A percentile compares a stretch with the other conserved stretches of the same genome.
These are phyloP conservation scores for Penicillium robsamsonii DNA, from an alignment of 495 filamentous ascomycete genomes.

Conservation along the genomic window DNA sequence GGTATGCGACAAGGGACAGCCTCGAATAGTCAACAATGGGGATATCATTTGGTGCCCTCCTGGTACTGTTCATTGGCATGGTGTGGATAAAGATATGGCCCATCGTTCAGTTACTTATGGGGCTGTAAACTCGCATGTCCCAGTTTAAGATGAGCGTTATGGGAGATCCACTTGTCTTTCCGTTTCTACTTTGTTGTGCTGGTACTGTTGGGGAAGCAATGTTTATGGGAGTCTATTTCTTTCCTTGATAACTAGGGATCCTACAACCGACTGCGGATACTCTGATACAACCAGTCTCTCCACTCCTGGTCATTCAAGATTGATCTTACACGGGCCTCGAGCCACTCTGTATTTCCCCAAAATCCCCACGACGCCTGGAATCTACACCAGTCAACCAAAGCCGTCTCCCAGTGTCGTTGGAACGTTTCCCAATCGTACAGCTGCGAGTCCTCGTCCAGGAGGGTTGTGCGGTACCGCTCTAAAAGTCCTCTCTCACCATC, in stretches of 20 bases:
- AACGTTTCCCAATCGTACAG: constrained; percentile 32
- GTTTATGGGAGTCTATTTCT: too few species aligned
- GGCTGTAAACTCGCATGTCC: too few species aligned
- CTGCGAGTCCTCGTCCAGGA: constrained; percentile 7
- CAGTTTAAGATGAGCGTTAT: too few species aligned
- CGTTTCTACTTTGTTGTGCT: too few species aligned
- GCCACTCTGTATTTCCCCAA: constrained; percentile 45
- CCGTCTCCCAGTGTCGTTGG: constrained; percentile 39
- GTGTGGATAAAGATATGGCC: too few species aligned
- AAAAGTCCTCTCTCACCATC: constrained; percentile 32
- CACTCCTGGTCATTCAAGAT: constrained; percentile 32
- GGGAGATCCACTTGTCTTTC: too few species aligned
- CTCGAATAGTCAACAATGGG: too few species aligned
- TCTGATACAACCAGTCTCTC: constrained; percentile 31
- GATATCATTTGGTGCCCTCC: too few species aligned
- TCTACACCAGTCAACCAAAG: constrained; percentile 42
- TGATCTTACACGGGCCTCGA: constrained; percentile 37
- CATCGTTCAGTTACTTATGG: too few species aligned
- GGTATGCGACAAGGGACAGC: too few species aligned
- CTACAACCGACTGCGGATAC: background rate
- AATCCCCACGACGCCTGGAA: constrained; percentile 47
- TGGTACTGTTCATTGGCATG: too few species aligned
- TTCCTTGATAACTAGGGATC: background rate
- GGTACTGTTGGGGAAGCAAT: too few species aligned
- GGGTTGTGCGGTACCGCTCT: constrained; percentile 25